Evolutionary conservation across 345 rosid species (phyloP), one percentile per base, ranked within the genome.

Genomic region (Dimocarpus longan): DNA sequence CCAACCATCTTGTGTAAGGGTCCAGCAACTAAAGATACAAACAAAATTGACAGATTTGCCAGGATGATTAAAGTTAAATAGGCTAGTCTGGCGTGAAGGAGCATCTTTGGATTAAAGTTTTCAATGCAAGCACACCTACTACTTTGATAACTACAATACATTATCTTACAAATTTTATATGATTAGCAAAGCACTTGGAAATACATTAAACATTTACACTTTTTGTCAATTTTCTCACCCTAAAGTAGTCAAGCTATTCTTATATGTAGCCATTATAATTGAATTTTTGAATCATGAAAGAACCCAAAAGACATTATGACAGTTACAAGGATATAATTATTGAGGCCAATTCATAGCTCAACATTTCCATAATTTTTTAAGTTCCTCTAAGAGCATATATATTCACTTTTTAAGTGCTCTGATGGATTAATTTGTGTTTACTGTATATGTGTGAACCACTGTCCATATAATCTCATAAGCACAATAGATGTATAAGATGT

Each of bases 221-320:
- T 52, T 5, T 71, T 72, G 64, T 37, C 75, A 56, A 37, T 13
- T 54, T 54, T 54, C 37, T 72, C 50, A 57, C 66, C 50, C 39
- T 8, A 21, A 37, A 56, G 11, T 37, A 54, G 66, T n/a, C 63
- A 37, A 28, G 4, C 10, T 56, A 18, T 39, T 3, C 43, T 13
- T 2, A 26, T 4, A 12, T 13, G 10, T 40, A 13, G 54, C 66
- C n/a, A 13, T 57, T 56, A 39, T 56, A 39, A 39, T 56, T 73
- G 66, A 59, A 57, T 32, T 10, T 40, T 57, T 39, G 66, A 73
- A 22, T 57, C 12, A 32, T 44, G 54, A 16, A 48, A 48, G 54
- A 48, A 48, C 5, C 15, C 13, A n/a, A n/a, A n/a, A n/a, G 13
- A 28, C 54, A 50, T 50, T 5, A 5, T 10, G 59, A 54, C 8